A percentile compares a stretch with the other conserved stretches of the same genome.
These are phyloP conservation scores for Salix arbutifolia DNA, from an alignment of 345 rosid species.

Conservation along the genomic window DNA sequence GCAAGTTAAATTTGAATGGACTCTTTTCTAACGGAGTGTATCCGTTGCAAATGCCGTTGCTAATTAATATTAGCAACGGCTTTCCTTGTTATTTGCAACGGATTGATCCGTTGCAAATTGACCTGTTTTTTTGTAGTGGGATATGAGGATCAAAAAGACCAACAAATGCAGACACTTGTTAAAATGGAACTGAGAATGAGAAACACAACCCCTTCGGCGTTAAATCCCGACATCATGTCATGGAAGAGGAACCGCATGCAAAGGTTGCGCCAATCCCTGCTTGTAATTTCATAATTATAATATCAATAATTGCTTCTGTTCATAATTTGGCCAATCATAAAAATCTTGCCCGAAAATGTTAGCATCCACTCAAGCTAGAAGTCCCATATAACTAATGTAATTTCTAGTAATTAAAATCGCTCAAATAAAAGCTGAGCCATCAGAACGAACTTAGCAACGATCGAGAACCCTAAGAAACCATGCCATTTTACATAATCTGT, in stretches of 20 bases:
- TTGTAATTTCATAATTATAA: not conserved
- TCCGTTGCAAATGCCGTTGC: too few species aligned
- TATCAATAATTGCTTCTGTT: not conserved
- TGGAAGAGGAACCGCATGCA: not conserved
- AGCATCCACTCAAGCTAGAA: not conserved
- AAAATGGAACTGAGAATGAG: not conserved
- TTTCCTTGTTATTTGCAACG: too few species aligned
- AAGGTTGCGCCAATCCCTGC: not conserved
- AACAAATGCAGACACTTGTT: not conserved
- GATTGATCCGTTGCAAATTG: too few species aligned
- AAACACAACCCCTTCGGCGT: not conserved
- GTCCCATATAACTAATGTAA: not conserved
- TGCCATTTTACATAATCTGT: constrained; percentile 15
- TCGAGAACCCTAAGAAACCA: not conserved
- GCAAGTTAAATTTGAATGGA: too few species aligned
- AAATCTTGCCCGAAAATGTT: not conserved
- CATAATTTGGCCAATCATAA: not conserved
- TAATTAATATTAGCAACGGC: too few species aligned
- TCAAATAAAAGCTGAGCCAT: not conserved
- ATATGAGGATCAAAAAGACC: not conserved
- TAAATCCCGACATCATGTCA: not conserved
- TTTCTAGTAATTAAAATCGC: not conserved
- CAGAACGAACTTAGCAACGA: not conserved
- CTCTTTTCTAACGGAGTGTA: too few species aligned
- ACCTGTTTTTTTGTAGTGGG: too few species aligned